Conservation (phyloP, 148 eudicot species). For the Persicaria maculosa region DNA sequence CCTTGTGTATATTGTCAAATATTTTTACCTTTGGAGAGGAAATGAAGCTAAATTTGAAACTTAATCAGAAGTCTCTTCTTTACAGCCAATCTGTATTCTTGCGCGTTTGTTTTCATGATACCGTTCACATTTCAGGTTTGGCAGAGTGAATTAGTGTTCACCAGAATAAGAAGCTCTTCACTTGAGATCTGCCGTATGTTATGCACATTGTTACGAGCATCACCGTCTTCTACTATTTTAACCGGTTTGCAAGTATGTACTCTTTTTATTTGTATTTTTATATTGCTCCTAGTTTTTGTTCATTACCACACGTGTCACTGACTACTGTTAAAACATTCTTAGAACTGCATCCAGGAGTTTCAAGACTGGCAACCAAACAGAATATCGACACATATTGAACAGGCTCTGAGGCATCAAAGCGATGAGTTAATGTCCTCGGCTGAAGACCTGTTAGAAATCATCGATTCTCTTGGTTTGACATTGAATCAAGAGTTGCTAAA, state of each 20-base stretch:
- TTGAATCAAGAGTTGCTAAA: conserved; percentile 58
- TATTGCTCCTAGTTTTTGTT: background rate
- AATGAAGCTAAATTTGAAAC: too few relatives aligned
- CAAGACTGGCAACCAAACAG: conserved; percentile 43
- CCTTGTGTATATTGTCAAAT: background rate
- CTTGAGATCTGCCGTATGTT: conserved; percentile 49
- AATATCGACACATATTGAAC: conserved; percentile 48
- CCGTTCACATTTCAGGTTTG: conserved; percentile 42
- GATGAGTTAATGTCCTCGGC: conserved; percentile 27
- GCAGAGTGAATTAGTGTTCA: conserved; percentile 54
- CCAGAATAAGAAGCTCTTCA: conserved; percentile 51
- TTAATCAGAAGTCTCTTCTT: background rate
- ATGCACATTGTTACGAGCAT: conserved; percentile 45
- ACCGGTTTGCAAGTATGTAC: conserved; percentile 60
- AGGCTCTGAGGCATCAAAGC: conserved; percentile 33
- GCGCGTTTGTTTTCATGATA: background rate
- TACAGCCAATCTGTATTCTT: background rate
- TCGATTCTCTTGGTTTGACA: conserved; percentile 40
- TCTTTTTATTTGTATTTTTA: conserved; percentile 4
- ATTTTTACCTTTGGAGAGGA: too few relatives aligned
- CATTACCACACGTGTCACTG: conserved; percentile 8
- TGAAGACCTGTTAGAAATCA: conserved; percentile 37
- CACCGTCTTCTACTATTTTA: conserved; percentile 40
- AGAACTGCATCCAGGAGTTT: conserved; percentile 68
- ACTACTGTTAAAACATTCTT: conserved; percentile 24